Percentiles rank a stretch among this genome's conserved stretches.
Evolutionary conservation across 345 rosid genomes (phyloP).

Genomic region (Iberis pinnata): DNA sequence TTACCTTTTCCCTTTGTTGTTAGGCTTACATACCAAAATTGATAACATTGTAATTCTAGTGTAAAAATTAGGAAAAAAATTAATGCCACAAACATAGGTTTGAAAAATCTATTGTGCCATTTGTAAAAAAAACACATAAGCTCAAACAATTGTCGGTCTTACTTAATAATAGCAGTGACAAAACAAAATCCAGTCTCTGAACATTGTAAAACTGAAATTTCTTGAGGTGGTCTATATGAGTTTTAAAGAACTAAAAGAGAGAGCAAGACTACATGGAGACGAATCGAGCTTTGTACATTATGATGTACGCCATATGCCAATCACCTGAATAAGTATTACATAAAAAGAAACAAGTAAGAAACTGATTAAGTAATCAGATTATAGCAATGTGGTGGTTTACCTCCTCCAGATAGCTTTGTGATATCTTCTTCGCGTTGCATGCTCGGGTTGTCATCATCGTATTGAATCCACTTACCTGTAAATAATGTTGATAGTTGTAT

Average conservation of each 20-base stretch:
- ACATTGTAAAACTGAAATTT: constrained; percentile 15
- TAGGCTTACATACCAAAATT: too few relatives aligned
- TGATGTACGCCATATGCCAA: constrained; percentile 99
- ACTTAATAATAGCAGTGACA: constrained; percentile 7
- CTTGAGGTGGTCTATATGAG: constrained; percentile 19
- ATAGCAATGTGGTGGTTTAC: constrained; percentile 31
- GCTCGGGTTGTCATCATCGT: constrained; percentile 70
- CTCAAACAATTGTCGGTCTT: too few relatives aligned
- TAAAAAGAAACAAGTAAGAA: not conserved
- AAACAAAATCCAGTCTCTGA: constrained; percentile 12
- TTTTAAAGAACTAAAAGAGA: not conserved
- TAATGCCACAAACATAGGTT: too few relatives aligned
- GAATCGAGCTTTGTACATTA: constrained; percentile 92
- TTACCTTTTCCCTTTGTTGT: too few relatives aligned
- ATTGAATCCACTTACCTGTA: constrained; percentile 90
- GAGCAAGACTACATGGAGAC: constrained; percentile 41
- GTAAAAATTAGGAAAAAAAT: too few relatives aligned
- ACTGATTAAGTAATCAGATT: not conserved
- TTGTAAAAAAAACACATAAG: too few relatives aligned
- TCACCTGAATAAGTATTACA: constrained; percentile 41
- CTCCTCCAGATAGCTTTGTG: constrained; percentile 90
- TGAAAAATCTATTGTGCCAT: too few relatives aligned
- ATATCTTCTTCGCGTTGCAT: constrained; percentile 88
- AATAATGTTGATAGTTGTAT: not conserved
- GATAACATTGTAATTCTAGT: too few relatives aligned